Evolutionary conservation across 768 basidiomycete species (phyloP).

Genomic region (Rhizopogon roseolus): DNA sequence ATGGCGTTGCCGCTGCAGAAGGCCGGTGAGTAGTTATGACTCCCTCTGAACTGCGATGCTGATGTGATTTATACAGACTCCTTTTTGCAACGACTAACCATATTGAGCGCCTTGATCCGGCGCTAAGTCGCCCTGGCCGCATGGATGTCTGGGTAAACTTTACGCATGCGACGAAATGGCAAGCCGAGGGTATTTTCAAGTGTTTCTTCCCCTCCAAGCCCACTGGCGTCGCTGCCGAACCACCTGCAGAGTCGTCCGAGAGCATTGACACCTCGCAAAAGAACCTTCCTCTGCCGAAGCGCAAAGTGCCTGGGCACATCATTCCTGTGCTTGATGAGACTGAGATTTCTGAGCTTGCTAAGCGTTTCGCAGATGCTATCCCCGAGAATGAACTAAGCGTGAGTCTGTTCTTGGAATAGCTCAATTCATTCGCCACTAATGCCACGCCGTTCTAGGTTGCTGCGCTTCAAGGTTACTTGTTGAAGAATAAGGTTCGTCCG

Average conservation of each 20-base stretch:
- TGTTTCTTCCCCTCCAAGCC: conserved; percentile 81
- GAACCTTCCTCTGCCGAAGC: conserved; percentile 65
- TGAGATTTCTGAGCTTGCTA: conserved; percentile 74
- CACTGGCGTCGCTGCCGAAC: conserved; percentile 1
- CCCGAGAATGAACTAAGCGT: conserved; percentile 88
- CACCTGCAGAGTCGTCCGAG: conserved; percentile 10
- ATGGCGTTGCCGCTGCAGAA: conserved; percentile 82
- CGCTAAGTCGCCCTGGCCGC: conserved; percentile 81
- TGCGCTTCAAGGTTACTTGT: conserved; percentile 76
- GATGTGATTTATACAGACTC: conserved; percentile 61
- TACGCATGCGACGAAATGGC: conserved; percentile 87
- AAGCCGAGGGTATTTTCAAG: conserved; percentile 90
- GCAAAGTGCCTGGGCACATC: conserved; percentile 50
- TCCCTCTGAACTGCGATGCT: conserved; percentile 55
- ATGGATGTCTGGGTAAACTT: conserved; percentile 95
- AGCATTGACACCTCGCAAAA: conserved; percentile 50
- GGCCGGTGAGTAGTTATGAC: conserved; percentile 57
- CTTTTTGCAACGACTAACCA: conserved; percentile 93
- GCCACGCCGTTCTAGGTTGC: conserved; percentile 52
- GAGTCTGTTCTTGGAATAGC: conserved; percentile 22
- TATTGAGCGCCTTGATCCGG: conserved; percentile 88
- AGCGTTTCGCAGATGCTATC: conserved; percentile 76
- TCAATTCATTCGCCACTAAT: background rate
- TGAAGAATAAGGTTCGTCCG: conserved; percentile 90
- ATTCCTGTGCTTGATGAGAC: conserved; percentile 70